Percentiles rank a stretch among this genome's conserved stretches.
Evolutionary conservation across 257 asterid genomes (phyloP).

Genomic region (Rhazya stricta): DNA sequence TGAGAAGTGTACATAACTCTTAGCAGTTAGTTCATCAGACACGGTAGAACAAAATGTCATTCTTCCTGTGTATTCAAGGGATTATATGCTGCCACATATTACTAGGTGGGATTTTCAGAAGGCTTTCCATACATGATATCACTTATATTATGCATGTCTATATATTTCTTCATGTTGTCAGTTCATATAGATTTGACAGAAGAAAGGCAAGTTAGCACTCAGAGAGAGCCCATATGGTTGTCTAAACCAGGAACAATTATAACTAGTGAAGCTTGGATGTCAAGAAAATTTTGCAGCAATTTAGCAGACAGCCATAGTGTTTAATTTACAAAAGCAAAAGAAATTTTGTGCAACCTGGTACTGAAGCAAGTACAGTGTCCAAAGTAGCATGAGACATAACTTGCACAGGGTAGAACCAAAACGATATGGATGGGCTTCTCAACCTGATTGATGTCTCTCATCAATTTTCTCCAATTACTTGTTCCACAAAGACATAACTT

Average conservation of each 20-base stretch:
- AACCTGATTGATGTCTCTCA: background rate
- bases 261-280: background rate
- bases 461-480: background rate
- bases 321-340: conserved; percentile 5
- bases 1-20: background rate
- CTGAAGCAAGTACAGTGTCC: background rate
- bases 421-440: background rate
- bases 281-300: background rate
- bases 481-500: background rate
- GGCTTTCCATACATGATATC: too few relatives aligned
- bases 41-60: background rate
- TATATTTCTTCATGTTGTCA: too few relatives aligned
- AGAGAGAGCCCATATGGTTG: background rate
- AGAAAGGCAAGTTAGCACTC: too few relatives aligned
- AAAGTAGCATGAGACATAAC: background rate
- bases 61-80: background rate
- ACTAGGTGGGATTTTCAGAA: background rate
- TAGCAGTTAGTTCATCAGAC: background rate
- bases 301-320: background rate
- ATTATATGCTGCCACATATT: background rate
- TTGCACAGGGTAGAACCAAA: background rate
- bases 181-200: too few relatives aligned
- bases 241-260: background rate
- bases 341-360: background rate
- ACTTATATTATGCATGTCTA: too few relatives aligned